Conservation (phyloP, 805 yeast genomes). For the Clavispora carvajalis region DNA sequence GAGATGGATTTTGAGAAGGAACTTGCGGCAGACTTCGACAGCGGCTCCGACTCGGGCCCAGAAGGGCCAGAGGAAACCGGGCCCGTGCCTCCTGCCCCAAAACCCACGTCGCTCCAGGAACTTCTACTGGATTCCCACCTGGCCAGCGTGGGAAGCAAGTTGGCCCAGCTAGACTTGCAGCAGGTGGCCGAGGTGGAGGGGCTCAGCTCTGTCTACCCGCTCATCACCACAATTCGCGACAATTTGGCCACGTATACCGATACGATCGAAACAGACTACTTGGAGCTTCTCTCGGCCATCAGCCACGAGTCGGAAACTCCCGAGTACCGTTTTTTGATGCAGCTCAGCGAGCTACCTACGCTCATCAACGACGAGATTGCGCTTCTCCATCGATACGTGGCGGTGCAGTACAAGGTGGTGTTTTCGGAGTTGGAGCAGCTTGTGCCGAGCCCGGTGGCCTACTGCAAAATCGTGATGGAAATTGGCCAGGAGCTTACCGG, state of each 20-base stretch:
- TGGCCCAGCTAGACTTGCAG: slow-evolving; percentile 18
- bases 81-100: background rate
- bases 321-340: slow-evolving; percentile 45
- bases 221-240: slow-evolving; percentile 20
- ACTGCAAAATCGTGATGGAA: slow-evolving; percentile 45
- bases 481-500: slow-evolving; percentile 45
- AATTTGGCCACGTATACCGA: slow-evolving; percentile 19
- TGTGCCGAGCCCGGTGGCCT: slow-evolving; percentile 57
- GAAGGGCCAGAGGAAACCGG: slow-evolving; percentile 5
- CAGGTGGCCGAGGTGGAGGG: slow-evolving; percentile 15
- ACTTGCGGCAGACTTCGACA: slow-evolving; percentile 37
- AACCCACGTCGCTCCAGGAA: slow-evolving; percentile 10
- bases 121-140: slow-evolving; percentile 12
- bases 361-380: slow-evolving; percentile 52
- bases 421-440: slow-evolving; percentile 71
- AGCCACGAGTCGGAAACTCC: slow-evolving; percentile 27
- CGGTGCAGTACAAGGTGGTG: slow-evolving; percentile 48
- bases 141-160: slow-evolving; percentile 10
- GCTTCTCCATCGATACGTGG: slow-evolving; percentile 44
- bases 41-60: slow-evolving; percentile 14
- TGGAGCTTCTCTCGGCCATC: slow-evolving; percentile 26
- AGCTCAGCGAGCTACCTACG: slow-evolving; percentile 50
- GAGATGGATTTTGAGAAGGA: slow-evolving; percentile 35
- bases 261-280: slow-evolving; percentile 23
- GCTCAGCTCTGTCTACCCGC: slow-evolving; percentile 19